Percentiles rank a stretch among this genome's conserved stretches.
Evolutionary conservation across 2,329 filamentous ascomycete species (phyloP).

Genomic region (Ilyonectria sp.): DNA sequence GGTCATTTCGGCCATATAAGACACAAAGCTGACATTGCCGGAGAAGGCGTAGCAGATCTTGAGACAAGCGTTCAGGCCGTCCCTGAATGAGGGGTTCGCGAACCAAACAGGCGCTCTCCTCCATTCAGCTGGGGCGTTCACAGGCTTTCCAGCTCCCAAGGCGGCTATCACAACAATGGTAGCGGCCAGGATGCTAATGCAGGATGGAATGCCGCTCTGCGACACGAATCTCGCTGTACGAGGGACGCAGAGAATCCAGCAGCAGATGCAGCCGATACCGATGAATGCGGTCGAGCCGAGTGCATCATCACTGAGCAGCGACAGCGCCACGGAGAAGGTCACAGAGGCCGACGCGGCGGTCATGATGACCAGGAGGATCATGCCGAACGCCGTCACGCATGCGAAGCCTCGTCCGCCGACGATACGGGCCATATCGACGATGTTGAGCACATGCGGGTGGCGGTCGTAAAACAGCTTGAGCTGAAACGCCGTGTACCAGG

Average conservation of each 20-base stretch:
- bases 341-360: slow-evolving; percentile 75
- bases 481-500: slow-evolving; percentile 67
- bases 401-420: slow-evolving; percentile 54
- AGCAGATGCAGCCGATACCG: slow-evolving; percentile 72
- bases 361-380: slow-evolving; percentile 79
- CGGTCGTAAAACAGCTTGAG: slow-evolving; percentile 76
- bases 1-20: slow-evolving; percentile 43
- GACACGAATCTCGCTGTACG: slow-evolving; percentile 67
- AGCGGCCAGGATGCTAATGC: slow-evolving; percentile 41
- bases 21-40: slow-evolving; percentile 44
- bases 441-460: slow-evolving; percentile 77
- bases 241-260: slow-evolving; percentile 73
- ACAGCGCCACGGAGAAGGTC: slow-evolving; percentile 75
- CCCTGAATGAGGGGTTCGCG: slow-evolving; percentile 29
- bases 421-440: slow-evolving; percentile 76
- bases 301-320: slow-evolving; percentile 73
- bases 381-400: slow-evolving; percentile 66
- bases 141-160: slow-evolving; percentile 33
- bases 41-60: slow-evolving; percentile 42
- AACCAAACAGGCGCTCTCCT: slow-evolving; percentile 32
- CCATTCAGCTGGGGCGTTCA: slow-evolving; percentile 31
- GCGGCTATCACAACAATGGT: slow-evolving; percentile 43
- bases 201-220: slow-evolving; percentile 38
- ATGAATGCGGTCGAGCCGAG: slow-evolving; percentile 76
- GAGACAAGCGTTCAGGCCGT: slow-evolving; percentile 33